A percentile compares a stretch with the other conserved stretches of the same genome.
phyloP scores from a whole-genome alignment of 2,329 filamentous ascomycete genomes.

The Aaosphaeria pasadenensis region DNA sequence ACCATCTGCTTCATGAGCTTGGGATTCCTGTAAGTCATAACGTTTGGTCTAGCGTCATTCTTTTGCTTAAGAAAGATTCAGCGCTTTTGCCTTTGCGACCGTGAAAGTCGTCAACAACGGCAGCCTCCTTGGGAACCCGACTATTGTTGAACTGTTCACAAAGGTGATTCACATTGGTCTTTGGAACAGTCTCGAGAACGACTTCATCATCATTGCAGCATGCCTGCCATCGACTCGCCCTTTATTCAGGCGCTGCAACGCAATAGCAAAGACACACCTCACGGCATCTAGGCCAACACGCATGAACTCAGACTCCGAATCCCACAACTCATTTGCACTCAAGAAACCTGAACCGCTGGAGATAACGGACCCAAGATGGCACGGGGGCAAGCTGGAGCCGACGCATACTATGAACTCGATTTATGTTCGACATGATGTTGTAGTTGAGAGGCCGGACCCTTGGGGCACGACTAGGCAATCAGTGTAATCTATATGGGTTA shows the following conservation, averaged over 20 bases:
- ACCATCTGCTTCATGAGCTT: background rate
- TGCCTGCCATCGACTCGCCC: background rate
- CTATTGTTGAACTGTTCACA: background rate
- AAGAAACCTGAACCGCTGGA: too few relatives aligned
- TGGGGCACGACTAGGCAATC: too few relatives aligned
- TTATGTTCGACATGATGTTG: too few relatives aligned
- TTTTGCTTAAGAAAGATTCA: background rate
- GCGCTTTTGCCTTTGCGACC: background rate
- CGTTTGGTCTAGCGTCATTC: too few relatives aligned
- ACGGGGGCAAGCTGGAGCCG: too few relatives aligned
- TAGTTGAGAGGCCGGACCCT: too few relatives aligned
- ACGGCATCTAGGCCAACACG: background rate
- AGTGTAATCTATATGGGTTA: too few relatives aligned
- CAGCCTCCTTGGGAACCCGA: slow-evolving; percentile 1
- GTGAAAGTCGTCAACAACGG: background rate
- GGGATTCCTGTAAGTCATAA: background rate
- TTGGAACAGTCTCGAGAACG: slow-evolving; percentile 1
- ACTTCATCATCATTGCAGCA: slow-evolving; percentile 1
- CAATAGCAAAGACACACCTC: background rate
- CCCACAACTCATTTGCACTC: too few relatives aligned
- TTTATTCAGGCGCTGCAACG: background rate
- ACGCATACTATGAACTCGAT: too few relatives aligned
- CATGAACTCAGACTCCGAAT: too few relatives aligned
- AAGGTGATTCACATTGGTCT: slow-evolving; percentile 1
- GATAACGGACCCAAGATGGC: too few relatives aligned